Base-by-base conservation (phyloP, 1,284 basidiomycete genomes). In the Trametes hirsuta region DNA sequence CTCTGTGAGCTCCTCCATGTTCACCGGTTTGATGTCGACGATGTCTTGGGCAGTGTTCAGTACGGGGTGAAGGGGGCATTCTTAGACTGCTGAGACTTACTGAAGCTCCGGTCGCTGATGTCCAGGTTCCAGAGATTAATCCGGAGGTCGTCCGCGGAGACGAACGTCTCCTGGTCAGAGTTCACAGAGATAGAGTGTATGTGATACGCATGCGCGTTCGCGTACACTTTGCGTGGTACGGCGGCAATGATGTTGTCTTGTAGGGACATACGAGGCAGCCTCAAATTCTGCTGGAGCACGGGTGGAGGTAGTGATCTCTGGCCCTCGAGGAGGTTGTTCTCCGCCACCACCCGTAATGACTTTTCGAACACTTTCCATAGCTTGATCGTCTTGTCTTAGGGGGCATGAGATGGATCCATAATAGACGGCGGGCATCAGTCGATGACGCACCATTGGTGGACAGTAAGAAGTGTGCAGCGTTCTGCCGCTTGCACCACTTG, bases 311-410 rank as follows among this genome's bases (percentile, higher is more conserved):
- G 75, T 37, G 83, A 78, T 54, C 85, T 84, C 72, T 88, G 86
- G 34, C 91, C 91, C 72, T 93, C 91, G 62, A 88, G 87, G 69
- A 96, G 89, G 76, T 99, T 99, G 74, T 97, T 98, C 81, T 99
- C 95, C 22, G 96, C 90, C 22, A 99, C 96, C 39, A 98, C 93
- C 71, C 94, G 92, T 72, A 99, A 82, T 42, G 93, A 93, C 80
- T 98, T 98, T 79, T 99, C 97, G 68, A 98, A 99, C 37, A 99
- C 97, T 75, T 99, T 99, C 97, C 97, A 99, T 58, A 99, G 87
- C 76, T 99, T 99, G 83, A 99, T 98, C 42, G 97, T 99, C 82
- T 99, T 99, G 83, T 99, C 97, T 98, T 72, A 1, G 36, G 42
- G 2, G 18, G 30, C n/a, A 2, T 30, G 21, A 56, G 12, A 44